phyloP scores from a whole-genome alignment of 441 rosid genomes.

The Arabidopsis lyrata region DNA sequence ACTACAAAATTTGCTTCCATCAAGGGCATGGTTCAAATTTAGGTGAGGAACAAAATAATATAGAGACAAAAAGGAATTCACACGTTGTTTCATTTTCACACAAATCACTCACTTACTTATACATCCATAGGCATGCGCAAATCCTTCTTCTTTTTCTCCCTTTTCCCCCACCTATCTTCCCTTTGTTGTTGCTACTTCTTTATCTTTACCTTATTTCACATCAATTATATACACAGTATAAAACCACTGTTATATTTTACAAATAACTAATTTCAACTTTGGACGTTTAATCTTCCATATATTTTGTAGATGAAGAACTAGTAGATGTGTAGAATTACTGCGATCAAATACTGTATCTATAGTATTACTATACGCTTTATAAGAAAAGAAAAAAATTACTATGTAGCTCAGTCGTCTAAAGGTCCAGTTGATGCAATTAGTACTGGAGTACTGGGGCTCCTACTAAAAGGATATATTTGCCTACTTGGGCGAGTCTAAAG shows the following conservation, averaged over 20 bases:
- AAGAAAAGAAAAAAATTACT: not conserved
- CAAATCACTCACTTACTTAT: not conserved
- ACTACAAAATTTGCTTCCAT: constrained; percentile 12
- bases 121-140: constrained; percentile 35
- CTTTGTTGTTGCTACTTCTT: not conserved
- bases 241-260: not conserved
- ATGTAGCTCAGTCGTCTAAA: too few species aligned
- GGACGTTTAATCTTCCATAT: not conserved
- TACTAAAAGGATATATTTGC: not conserved
- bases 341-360: not conserved
- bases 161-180: not conserved
- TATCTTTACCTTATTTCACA: constrained; percentile 8
- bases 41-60: not conserved
- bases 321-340: not conserved
- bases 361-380: not conserved
- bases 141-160: not conserved
- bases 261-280: not conserved
- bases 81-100: constrained; percentile 32
- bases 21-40: constrained; percentile 33
- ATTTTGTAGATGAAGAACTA: not conserved
- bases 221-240: not conserved
- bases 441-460: too few species aligned
- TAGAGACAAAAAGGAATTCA: not conserved
- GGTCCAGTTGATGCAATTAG: not conserved
- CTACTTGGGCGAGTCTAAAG: not conserved